These are phyloP conservation scores for Betula pendula DNA, from an alignment of 306 rosid species.

Conservation along the genomic window DNA sequence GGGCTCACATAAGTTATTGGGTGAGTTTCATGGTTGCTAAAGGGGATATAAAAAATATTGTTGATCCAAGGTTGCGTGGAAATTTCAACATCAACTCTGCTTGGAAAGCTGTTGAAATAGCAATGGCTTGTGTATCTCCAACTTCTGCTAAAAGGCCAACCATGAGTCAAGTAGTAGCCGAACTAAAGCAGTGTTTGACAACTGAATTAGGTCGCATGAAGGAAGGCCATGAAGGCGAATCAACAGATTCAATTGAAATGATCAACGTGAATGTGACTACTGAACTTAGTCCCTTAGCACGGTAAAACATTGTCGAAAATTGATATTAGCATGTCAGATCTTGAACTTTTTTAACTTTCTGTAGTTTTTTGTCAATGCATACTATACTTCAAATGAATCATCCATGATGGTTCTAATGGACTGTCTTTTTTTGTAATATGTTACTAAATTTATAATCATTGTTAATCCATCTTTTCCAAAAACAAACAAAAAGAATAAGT, in stretches of 20 bases:
- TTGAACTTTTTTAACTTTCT: not conserved
- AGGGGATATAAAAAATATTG: conserved; percentile 12
- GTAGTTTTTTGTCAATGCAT: not conserved
- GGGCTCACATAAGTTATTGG: conserved; percentile 3
- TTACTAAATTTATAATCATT: too few species aligned
- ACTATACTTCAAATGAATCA: not conserved
- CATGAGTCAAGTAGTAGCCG: not conserved
- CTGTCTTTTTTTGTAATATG: too few species aligned
- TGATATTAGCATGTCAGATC: not conserved
- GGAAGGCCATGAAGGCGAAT: not conserved
- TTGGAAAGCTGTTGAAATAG: conserved; percentile 27
- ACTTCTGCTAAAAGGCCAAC: not conserved
- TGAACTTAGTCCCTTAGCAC: not conserved
- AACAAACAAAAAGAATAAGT: too few species aligned
- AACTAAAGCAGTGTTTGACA: not conserved
- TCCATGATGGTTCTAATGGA: too few species aligned
- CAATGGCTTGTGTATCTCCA: conserved; percentile 9
- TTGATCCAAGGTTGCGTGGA: conserved; percentile 14
- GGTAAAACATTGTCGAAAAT: not conserved
- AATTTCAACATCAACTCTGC: not conserved
- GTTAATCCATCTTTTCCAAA: too few species aligned
- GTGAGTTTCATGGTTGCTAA: not conserved
- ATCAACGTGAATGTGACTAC: not conserved
- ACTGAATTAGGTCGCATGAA: not conserved
- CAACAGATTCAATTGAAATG: not conserved